Conservation (phyloP, 106 monocot species). For the Dendrobium nobile region DNA sequence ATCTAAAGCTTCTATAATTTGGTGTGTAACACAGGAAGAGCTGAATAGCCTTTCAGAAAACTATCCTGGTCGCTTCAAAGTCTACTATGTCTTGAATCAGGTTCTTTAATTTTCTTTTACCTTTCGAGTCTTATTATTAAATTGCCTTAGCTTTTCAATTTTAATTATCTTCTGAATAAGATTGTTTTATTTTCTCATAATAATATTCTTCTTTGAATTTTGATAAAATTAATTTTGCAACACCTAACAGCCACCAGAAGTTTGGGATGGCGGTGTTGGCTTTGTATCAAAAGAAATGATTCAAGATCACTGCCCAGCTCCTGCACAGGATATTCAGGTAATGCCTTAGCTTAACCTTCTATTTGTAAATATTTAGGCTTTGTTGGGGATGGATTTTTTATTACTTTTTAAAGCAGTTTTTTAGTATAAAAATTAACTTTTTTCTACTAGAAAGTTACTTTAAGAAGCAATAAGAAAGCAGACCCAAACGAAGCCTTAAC, state of each 20-base stretch:
- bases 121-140: background rate
- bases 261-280: constrained; percentile 85
- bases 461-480: too few species aligned
- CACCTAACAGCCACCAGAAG: constrained; percentile 65
- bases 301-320: constrained; percentile 69
- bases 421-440: too few species aligned
- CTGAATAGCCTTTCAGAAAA: constrained; percentile 55
- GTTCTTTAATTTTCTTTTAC: constrained; percentile 13
- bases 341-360: background rate
- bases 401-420: too few species aligned
- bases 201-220: background rate
- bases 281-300: constrained; percentile 97
- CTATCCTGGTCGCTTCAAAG: constrained; percentile 64
- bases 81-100: constrained; percentile 95
- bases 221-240: background rate
- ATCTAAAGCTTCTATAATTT: background rate
- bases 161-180: background rate
- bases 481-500: too few species aligned
- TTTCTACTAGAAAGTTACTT: too few species aligned
- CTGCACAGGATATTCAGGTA: constrained; percentile 76
- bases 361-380: background rate
- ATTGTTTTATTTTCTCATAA: background rate
- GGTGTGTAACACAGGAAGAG: constrained; percentile 51
- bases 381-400: too few species aligned
- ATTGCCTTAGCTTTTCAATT: background rate